Conservation (phyloP, 1,284 basidiomycete species). For the Sporisorium reilianum region DNA sequence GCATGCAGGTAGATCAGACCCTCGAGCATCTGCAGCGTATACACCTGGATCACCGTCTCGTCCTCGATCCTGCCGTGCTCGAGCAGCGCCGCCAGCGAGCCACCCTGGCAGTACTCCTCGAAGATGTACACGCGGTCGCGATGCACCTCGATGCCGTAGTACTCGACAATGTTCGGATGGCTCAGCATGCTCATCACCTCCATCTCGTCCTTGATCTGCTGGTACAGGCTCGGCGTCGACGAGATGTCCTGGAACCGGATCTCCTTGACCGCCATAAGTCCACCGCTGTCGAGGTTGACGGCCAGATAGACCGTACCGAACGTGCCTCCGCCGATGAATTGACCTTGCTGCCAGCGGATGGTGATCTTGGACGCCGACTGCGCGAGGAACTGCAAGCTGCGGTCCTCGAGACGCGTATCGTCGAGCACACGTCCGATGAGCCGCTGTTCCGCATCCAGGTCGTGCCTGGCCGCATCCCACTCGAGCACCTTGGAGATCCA, state of each 20-base stretch:
- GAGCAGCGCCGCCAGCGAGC: slow-evolving; percentile 87
- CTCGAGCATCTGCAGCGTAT: slow-evolving; percentile 96
- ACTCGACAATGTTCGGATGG: slow-evolving; percentile 98
- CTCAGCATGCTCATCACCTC: slow-evolving; percentile 98
- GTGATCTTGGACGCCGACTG: slow-evolving; percentile 84
- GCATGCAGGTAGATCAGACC: slow-evolving; percentile 94
- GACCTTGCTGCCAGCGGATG: slow-evolving; percentile 97
- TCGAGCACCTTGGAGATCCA: slow-evolving; percentile 58
- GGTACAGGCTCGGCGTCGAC: slow-evolving; percentile 76
- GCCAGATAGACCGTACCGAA: slow-evolving; percentile 91
- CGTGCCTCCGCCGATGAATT: slow-evolving; percentile 96
- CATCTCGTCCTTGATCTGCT: slow-evolving; percentile 96
- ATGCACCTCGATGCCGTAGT: slow-evolving; percentile 99
- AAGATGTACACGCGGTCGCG: slow-evolving; percentile 99
- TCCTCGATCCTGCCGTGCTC: slow-evolving; percentile 97
- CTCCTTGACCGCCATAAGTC: slow-evolving; percentile 99
- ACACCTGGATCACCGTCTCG: slow-evolving; percentile 93
- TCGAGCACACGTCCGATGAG: slow-evolving; percentile 67
- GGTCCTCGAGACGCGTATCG: slow-evolving; percentile 67
- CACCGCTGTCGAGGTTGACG: slow-evolving; percentile 95
- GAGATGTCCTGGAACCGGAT: slow-evolving; percentile 92
- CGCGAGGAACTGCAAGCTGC: slow-evolving; percentile 63
- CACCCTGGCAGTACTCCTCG: slow-evolving; percentile 98
- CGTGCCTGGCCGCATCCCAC: slow-evolving; percentile 62
- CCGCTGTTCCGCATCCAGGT: slow-evolving; percentile 60